Percentiles rank a stretch among this genome's conserved stretches.
phyloP scores from a whole-genome alignment of 2,329 filamentous ascomycete genomes.

The Triangularia setosa region DNA sequence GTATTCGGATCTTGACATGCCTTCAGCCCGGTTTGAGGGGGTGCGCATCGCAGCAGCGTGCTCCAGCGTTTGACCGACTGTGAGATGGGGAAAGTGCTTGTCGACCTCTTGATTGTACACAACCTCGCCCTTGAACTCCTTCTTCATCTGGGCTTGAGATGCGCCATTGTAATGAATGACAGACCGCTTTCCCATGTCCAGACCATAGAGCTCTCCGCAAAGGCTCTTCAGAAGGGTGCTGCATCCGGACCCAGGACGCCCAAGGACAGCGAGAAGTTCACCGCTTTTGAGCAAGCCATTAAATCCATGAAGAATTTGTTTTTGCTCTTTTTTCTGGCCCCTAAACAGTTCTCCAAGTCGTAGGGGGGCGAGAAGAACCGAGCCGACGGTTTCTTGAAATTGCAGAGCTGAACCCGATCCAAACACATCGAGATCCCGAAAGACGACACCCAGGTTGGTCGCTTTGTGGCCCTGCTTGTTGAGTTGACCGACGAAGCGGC shows the following conservation, averaged over 20 bases:
- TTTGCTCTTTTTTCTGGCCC: conserved; percentile 41
- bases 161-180: conserved; percentile 61
- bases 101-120: conserved; percentile 75
- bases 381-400: conserved; percentile 63
- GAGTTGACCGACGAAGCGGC: conserved; percentile 38
- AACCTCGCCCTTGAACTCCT: conserved; percentile 61
- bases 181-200: conserved; percentile 48
- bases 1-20: conserved; percentile 58
- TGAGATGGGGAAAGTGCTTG: conserved; percentile 73
- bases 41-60: conserved; percentile 69
- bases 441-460: conserved; percentile 57
- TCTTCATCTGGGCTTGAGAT: conserved; percentile 48
- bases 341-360: conserved; percentile 54
- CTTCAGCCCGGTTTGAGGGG: conserved; percentile 60
- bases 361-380: conserved; percentile 52
- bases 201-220: conserved; percentile 55
- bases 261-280: conserved; percentile 66
- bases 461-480: conserved; percentile 53
- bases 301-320: conserved; percentile 60
- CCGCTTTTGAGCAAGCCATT: conserved; percentile 61
- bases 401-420: conserved; percentile 65
- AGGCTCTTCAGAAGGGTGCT: conserved; percentile 61
- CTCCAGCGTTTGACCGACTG: conserved; percentile 67
- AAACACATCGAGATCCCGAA: conserved; percentile 61
- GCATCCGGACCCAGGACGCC: conserved; percentile 62